Conservation (phyloP, 768 basidiomycete species). For the Pluteus cervinus region DNA sequence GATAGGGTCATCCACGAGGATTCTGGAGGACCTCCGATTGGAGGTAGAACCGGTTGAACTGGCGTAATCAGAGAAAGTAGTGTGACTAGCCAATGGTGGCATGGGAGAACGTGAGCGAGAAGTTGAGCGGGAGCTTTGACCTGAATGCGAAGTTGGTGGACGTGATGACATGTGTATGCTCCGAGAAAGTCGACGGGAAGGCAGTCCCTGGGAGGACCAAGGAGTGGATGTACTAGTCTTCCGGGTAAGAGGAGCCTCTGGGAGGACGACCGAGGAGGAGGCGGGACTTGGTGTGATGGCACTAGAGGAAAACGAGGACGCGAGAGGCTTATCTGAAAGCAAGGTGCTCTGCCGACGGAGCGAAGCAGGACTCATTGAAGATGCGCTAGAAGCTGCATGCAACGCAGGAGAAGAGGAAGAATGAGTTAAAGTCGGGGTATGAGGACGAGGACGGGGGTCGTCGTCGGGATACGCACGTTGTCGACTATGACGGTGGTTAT, state of each 20-base stretch:
- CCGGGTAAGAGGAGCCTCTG: conserved; percentile 60
- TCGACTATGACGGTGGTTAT: conserved; percentile 58
- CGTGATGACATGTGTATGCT: conserved; percentile 72
- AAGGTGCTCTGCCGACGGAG: conserved; percentile 59
- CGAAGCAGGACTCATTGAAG: conserved; percentile 61
- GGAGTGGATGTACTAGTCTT: conserved; percentile 42
- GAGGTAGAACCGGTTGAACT: conserved; percentile 34
- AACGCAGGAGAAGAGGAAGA: conserved; percentile 49
- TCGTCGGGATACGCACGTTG: conserved; percentile 67
- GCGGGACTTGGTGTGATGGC: conserved; percentile 54
- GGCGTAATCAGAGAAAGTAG: conserved; percentile 55
- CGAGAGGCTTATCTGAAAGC: conserved; percentile 61
- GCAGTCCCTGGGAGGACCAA: conserved; percentile 39
- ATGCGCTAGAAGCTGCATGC: conserved; percentile 60
- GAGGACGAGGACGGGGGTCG: conserved; percentile 17
- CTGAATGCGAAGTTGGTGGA: conserved; percentile 62
- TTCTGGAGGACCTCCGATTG: conserved; percentile 75
- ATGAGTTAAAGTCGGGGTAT: conserved; percentile 42
- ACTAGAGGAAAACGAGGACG: conserved; percentile 50
- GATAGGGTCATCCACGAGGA: conserved; percentile 77
- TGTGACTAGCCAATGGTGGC: conserved; percentile 60
- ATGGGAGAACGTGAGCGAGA: conserved; percentile 93
- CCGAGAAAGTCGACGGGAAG: conserved; percentile 80
- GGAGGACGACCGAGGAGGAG: conserved; percentile 52
- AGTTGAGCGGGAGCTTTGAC: conserved; percentile 86